Evolutionary conservation across 2,329 filamentous ascomycete genomes (phyloP).

Genomic region (Aspergillus hortae): DNA sequence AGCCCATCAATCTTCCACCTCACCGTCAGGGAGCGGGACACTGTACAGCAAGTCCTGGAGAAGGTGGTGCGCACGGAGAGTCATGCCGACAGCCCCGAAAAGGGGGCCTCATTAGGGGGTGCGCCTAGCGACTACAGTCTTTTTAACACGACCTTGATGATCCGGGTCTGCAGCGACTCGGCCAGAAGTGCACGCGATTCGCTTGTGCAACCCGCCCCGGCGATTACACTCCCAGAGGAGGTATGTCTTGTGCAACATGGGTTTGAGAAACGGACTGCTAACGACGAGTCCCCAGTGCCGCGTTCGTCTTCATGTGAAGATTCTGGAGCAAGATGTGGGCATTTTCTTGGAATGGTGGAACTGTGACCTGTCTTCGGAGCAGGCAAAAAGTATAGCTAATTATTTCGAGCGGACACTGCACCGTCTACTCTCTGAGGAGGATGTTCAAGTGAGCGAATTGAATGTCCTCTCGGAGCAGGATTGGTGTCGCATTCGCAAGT

Average conservation of each 20-base stretch:
- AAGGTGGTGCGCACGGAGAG: conserved; percentile 16
- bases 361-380: conserved; percentile 33
- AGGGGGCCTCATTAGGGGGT: conserved; percentile 1
- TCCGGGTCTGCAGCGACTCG: conserved; percentile 28
- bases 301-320: conserved; percentile 34
- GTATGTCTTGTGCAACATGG: conserved; percentile 16
- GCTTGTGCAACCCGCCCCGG: conserved; percentile 23
- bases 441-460: conserved; percentile 43
- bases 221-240: conserved; percentile 30
- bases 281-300: conserved; percentile 25
- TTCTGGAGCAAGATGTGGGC: conserved; percentile 30
- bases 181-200: conserved; percentile 12
- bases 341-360: conserved; percentile 40
- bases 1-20: conserved; percentile 22
- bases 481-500: conserved; percentile 52
- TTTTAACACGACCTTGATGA: conserved; percentile 36
- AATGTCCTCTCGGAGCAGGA: conserved; percentile 57
- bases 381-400: conserved; percentile 46
- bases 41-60: conserved; percentile 26
- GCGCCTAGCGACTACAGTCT: conserved; percentile 19
- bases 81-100: conserved; percentile 8
- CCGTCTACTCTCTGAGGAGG: conserved; percentile 43
- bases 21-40: conserved; percentile 27
- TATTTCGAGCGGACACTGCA: conserved; percentile 54
- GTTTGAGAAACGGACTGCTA: neutral